Evolutionary conservation across 1,139 yeast genomes (phyloP).

Genomic region (Sugiyamaella xylanicola): DNA sequence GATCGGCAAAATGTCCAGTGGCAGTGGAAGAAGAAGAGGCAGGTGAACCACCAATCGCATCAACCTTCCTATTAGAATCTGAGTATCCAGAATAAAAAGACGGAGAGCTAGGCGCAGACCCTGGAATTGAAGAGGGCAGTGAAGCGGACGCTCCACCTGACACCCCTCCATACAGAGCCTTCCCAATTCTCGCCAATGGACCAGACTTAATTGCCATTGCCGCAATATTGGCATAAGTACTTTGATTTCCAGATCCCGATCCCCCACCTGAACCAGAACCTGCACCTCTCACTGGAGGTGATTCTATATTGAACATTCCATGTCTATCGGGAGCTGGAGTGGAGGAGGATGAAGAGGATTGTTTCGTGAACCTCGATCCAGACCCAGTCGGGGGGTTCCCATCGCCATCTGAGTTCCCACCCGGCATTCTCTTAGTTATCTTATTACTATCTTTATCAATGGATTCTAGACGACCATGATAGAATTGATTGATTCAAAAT

Average conservation of each 20-base stretch:
- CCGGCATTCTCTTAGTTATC: neutral
- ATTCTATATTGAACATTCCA: slow-evolving; percentile 1
- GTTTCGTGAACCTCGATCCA: neutral
- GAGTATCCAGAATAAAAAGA: slow-evolving; percentile 9
- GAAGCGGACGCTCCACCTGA: slow-evolving; percentile 22
- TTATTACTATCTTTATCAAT: neutral
- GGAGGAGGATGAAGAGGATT: slow-evolving; percentile 2
- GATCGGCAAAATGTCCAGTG: slow-evolving; percentile 2
- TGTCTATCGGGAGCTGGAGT: slow-evolving; percentile 12
- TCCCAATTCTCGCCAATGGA: slow-evolving; percentile 40
- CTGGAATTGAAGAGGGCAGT: slow-evolving; percentile 14
- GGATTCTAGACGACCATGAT: neutral
- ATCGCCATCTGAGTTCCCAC: neutral
- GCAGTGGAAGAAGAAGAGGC: slow-evolving; percentile 11
- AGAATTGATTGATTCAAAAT: neutral
- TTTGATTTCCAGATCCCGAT: slow-evolving; percentile 1
- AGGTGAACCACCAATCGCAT: slow-evolving; percentile 21
- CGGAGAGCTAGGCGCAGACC: slow-evolving; percentile 6
- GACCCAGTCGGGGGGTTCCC: neutral
- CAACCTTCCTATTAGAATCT: slow-evolving; percentile 15
- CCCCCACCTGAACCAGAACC: neutral
- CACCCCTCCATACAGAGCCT: slow-evolving; percentile 34
- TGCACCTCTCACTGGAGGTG: neutral
- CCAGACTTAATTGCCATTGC: slow-evolving; percentile 35
- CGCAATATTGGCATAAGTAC: slow-evolving; percentile 32